Base-by-base conservation (phyloP, 225 moss, liverwort and hornwort species). In the Physcomitrellopsis africana region DNA sequence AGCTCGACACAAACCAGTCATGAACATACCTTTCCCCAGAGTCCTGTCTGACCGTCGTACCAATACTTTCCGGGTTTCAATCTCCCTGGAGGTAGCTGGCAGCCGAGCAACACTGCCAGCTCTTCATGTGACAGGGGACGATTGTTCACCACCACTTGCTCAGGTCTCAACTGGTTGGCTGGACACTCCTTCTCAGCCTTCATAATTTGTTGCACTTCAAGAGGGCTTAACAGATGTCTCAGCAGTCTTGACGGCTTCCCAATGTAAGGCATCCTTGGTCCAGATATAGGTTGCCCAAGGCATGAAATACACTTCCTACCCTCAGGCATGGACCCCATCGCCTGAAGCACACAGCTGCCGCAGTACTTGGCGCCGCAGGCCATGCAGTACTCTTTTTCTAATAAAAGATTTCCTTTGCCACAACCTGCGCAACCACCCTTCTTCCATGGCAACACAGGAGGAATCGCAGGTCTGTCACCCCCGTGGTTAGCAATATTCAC, bases 281-380 rank as follows among this genome's bases (percentile, higher is more conserved):
- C 99, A 69, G 86, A 57, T 8, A 99, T 88, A 70, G 92, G 90
- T 65, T 86, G 84, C 54, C 93, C 93, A 63, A 99, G 91, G 73
- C 99, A 99, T 8, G 74, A 17, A 65, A 86, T 86, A 79, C 99
- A 99, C 75, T 99, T 99, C 49, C 99, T 82, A 19, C 99, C 99
- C 79, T 99, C 99, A 0, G 99, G 99, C 99, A 99, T 99, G 59
- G 95, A 95, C n/a, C 94, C 99, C 99, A 99, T 99, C 18, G 89
- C 95, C 24, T 61, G 67, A 18, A 99, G 79, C 41, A 95, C 74
- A 81, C 99, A 99, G 45, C 78, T 91, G 58, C 89, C 89, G 69
- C 99, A 99, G 58, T 90, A 99, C 54, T 88, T 95, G 67, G 85
- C 70, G 59, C 86, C 81, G 53, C 99, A 99, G n/a, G 87, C 86